Base-by-base conservation (phyloP, 352 stramenopile genomes). In the Phytophthora pinifolia region DNA sequence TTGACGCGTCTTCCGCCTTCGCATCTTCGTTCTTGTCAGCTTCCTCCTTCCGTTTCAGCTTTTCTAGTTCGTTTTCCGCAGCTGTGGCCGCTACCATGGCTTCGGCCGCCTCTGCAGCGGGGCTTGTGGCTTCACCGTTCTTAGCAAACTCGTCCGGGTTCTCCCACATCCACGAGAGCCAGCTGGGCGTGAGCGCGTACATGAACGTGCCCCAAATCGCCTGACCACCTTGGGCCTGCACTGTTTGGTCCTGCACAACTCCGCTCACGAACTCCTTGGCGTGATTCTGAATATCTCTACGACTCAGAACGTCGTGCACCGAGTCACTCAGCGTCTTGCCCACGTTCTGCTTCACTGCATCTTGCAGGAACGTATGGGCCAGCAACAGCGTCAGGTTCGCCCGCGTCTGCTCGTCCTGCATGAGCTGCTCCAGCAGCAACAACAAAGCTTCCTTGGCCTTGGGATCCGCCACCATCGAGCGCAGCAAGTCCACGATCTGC, bases 211-310 rank as follows among this genome's bases (percentile, higher is more conserved):
- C 73, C 83, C 82, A 92, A 35, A 92, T 86, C 10, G 84, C 81
- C 22, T 94, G 77, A 33, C 81, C 80, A 34, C 83, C 77, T 54
- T 92, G 81, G 9, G 76, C 79, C 46, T 92, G 82, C 25, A 94
- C 81, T 0, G 82, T 94, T 41, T 89, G 79, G 59, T 94, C 83
- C 18, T 69, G 71, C n/a, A 94, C 76, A n/a, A 94, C 80, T 3
- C 65, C 67, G 33, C 79, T 76, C 8, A 94, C 76, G 50, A 94
- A 94, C 51, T 88, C 77, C 48, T 94, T 94, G 56, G 83, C 81
- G 60, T 94, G 83, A 46, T 86, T 75, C 51, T 92, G 78, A 51
- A 92, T 71, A 41, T 94, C 83, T 14, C 48, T n/a, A 13, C 77
- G 79, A 45, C 80, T 91, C 30, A 94, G 67, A 18, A 92, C 74